Base-by-base conservation (phyloP, 1,139 yeast genomes). In the Lodderomyces beijingensis region DNA sequence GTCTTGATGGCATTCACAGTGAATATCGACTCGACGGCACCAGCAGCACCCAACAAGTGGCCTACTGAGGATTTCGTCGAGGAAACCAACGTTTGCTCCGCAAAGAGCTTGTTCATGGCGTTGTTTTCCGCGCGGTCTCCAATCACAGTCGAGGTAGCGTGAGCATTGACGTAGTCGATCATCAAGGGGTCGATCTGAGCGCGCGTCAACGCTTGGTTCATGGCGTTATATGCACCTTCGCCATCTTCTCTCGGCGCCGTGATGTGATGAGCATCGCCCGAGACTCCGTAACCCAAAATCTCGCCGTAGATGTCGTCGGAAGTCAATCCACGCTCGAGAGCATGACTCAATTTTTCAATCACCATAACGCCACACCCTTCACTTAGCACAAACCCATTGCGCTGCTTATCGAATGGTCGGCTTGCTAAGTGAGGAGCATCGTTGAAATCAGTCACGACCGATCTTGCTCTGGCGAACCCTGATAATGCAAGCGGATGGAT, bases 1-100 rank as follows among this genome's bases (percentile, higher is more conserved):
- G 76, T 55, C 33, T 73, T 54, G 26, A 89, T 49, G 0, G 96
- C 79, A 48, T 79, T 53, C 2, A 88, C 60, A 0, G 96, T 79
- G 53, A 86, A 86, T 1, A 88, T 75, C 4, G 95, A 77, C 50
- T 93, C 99, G 4, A 91, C 87, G 0, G 96, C 80, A 3, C 98
- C 99, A 0, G 98, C 94, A 1, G 96, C 98, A 2, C 98, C 98
- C 21, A 93, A 63, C 24, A 91, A 63, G 56, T 93, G 99, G 1
- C 99, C 99, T 30, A 85, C 81, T 1, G 96, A 77, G 1, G 96
- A 94, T 55, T 93, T 93, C 11, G 88, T 85, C 3, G 96, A 84
- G 1, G 94, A 80, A 1, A 91, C 76, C 26, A 72, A 65, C 7
- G 21, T 19, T 19, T 19, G 21, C 10, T 19, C 10, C 21, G 9